Conservation (phyloP, 179 eudicot genomes). For the Beta corolliflora region DNA sequence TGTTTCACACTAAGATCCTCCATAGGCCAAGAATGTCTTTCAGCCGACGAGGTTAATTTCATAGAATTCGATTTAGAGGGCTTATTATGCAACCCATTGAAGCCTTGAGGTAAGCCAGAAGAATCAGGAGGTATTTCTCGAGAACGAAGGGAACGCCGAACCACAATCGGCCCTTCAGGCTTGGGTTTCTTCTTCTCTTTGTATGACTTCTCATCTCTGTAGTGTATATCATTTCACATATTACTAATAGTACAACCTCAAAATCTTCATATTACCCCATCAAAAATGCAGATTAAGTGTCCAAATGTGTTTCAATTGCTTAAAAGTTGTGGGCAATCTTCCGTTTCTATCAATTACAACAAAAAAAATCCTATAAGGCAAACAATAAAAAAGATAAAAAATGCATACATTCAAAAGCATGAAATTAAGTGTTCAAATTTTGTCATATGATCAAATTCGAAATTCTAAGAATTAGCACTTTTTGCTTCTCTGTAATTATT, state of each 20-base stretch:
- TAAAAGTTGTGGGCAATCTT: background rate
- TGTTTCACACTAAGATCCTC: slow-evolving; percentile 58
- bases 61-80: slow-evolving; percentile 24
- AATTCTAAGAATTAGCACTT: no score
- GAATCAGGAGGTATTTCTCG: slow-evolving; percentile 65
- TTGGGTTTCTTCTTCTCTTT: slow-evolving; percentile 66
- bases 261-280: background rate
- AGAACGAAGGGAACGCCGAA: slow-evolving; percentile 66
- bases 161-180: slow-evolving; percentile 49
- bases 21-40: slow-evolving; percentile 10
- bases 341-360: background rate
- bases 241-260: background rate
- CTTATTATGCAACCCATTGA: slow-evolving; percentile 30
- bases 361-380: no score
- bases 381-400: background rate
- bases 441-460: no score
- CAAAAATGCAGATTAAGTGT: background rate
- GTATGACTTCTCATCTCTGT: slow-evolving; percentile 49
- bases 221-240: slow-evolving; percentile 1
- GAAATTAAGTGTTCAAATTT: no score
- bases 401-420: background rate
- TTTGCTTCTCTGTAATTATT: no score
- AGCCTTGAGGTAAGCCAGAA: slow-evolving; percentile 46
- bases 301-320: no score
- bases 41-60: background rate